Conservation (phyloP, 192 early-diverging fungal genomes). For the Physocladia obscura region DNA sequence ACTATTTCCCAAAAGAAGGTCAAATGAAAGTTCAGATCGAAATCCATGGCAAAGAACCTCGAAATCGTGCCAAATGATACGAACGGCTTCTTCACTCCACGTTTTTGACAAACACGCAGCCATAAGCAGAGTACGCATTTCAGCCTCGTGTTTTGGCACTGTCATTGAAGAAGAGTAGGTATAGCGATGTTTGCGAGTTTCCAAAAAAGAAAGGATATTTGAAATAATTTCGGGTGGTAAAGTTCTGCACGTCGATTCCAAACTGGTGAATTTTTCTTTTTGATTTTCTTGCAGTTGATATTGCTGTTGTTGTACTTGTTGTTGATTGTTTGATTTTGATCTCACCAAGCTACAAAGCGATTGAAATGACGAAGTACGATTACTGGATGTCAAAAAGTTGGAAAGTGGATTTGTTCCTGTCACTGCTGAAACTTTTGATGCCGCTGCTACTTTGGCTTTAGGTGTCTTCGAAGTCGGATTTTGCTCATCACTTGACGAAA, state of each 20-base stretch:
- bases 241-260: background rate
- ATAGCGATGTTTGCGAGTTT: background rate
- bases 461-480: no score
- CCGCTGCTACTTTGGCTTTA: no score
- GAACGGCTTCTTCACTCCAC: slow-evolving; percentile 18
- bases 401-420: no score
- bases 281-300: no score
- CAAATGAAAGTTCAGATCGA: background rate
- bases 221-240: slow-evolving; percentile 5
- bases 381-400: background rate
- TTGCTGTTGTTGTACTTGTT: background rate
- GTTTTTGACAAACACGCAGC: background rate
- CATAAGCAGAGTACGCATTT: background rate
- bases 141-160: background rate
- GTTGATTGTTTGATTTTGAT: background rate
- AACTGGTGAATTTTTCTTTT: no score
- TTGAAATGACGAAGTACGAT: background rate
- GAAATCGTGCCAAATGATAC: slow-evolving; percentile 9
- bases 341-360: background rate
- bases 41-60: slow-evolving; percentile 11
- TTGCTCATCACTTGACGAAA: no score
- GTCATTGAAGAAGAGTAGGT: background rate
- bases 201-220: background rate
- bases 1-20: background rate
- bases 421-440: no score